Evolutionary conservation across 208 protist species (phyloP), one percentile per base, ranked within the genome.

Genomic region (Leishmania mexicana): DNA sequence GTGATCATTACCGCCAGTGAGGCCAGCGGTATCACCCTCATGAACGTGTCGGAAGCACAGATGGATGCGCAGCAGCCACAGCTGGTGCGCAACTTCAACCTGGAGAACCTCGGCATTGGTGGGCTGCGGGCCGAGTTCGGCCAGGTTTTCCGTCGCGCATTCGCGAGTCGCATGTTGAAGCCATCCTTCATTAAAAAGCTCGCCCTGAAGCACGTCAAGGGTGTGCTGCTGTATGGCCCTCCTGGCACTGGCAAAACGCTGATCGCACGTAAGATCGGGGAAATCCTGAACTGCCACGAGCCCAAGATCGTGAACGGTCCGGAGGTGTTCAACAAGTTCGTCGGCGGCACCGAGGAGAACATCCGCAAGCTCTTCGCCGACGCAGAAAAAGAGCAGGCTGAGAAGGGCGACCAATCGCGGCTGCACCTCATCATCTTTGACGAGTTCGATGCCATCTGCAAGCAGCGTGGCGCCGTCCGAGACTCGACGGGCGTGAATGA

Each of bases 401-500:
- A 93, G 47, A 98, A 96, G 80, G 97, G 97, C 53, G 99, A 99
- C 58, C 95, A 98, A 67, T 98, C 93, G 28, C 90, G 98, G 57
- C 85, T 99, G 31, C 99, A 99, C 85, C 96, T 99, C 45, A 99
- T 99, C 84, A 99, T 99, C 82, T 99, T 99, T 80, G 99, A 99
- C 92, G 99, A 99, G 89, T 98, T 99, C 87, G 99, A 99, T 91
- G 98, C 99, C 57, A 99, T 99, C 84, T 99, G 98, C 88, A 99
- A 99, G 86, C 91, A 99, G 88, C 91, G 99, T 82, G 99, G 99
- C 60, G 92, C 92, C 6, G 86, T 91, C 13, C 87, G 90, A 28
- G 96, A 98, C 84, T 97, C 94, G 49, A 99, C 99, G 6, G 99
- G 99, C 71, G 98, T 99, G 11, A 92, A 90, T 75, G 99, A 99